Conservation (phyloP, 495 filamentous ascomycete genomes). For the Trichoderma erinaceum region DNA sequence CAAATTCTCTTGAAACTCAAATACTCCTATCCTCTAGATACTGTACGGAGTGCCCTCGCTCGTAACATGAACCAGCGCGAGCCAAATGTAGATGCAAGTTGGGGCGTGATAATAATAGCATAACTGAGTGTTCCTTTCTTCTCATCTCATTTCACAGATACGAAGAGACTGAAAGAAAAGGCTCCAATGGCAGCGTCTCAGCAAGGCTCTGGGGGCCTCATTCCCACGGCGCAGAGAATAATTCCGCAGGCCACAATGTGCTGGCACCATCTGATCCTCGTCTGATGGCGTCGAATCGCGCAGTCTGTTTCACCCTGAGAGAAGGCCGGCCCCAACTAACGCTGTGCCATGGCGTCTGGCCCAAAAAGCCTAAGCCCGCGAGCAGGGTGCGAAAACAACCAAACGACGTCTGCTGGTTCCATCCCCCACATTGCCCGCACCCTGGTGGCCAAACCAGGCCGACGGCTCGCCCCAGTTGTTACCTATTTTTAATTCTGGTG, state of each 20-base stretch:
- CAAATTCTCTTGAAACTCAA: neutral
- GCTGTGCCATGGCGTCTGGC: too few species aligned
- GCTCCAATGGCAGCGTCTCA: too few species aligned
- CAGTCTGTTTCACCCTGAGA: conserved; percentile 4
- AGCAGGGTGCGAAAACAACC: neutral
- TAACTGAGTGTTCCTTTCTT: too few species aligned
- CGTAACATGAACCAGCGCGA: too few species aligned
- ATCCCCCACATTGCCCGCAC: conserved; percentile 1
- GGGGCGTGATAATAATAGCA: too few species aligned
- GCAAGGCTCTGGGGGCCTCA: too few species aligned
- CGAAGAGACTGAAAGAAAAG: too few species aligned
- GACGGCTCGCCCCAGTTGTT: conserved; percentile 14
- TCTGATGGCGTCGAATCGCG: conserved; percentile 1
- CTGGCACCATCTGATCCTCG: conserved; percentile 8
- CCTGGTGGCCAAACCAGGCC: conserved; percentile 5
- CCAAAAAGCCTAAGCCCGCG: neutral
- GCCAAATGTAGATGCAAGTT: too few species aligned
- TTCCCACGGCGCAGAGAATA: neutral
- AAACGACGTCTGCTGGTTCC: neutral
- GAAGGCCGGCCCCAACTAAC: neutral
- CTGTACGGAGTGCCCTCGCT: too few species aligned
- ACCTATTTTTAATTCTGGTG: conserved; percentile 2
- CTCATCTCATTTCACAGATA: too few species aligned
- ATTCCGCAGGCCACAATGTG: conserved; percentile 5
- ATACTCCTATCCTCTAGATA: neutral